A percentile compares a stretch with the other conserved stretches of the same genome.
Evolutionary conservation across 1,284 basidiomycete species (phyloP).

Genomic region (Psilocybe mexicana): DNA sequence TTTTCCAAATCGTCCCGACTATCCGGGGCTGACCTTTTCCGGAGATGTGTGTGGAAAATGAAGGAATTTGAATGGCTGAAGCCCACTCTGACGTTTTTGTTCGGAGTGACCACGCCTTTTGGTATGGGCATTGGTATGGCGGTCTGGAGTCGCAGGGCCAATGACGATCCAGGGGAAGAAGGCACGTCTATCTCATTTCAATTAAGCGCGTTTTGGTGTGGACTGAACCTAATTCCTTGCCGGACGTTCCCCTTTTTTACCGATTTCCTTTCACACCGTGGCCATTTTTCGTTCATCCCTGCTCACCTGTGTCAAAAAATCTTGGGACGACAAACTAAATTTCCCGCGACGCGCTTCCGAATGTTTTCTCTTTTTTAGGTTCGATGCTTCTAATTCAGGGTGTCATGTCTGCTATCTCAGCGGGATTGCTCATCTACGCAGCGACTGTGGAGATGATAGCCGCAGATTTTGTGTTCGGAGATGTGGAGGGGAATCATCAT

Average conservation of each 20-base stretch:
- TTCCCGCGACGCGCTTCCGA: neutral
- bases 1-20: neutral
- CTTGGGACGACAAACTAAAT: too few relatives aligned
- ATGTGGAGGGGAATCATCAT: conserved; percentile 41
- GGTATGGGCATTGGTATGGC: conserved; percentile 63
- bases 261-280: neutral
- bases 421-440: conserved; percentile 78
- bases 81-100: conserved; percentile 57
- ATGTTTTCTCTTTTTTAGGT: conserved; percentile 29
- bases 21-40: neutral
- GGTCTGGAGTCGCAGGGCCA: conserved; percentile 37
- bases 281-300: neutral
- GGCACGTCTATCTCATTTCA: conserved; percentile 22
- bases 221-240: neutral
- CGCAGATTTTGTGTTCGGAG: conserved; percentile 71
- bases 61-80: conserved; percentile 44
- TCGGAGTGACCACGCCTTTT: conserved; percentile 69
- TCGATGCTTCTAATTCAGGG: conserved; percentile 60
- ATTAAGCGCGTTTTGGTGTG: neutral
- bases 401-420: conserved; percentile 73
- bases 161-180: conserved; percentile 10
- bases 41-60: conserved; percentile 5
- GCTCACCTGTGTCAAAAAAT: too few relatives aligned
- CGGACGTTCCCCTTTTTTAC: neutral
- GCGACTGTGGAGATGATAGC: conserved; percentile 81